Evolutionary conservation across 257 asterid species (phyloP).

Genomic region (Paraleonurus japonicus): DNA sequence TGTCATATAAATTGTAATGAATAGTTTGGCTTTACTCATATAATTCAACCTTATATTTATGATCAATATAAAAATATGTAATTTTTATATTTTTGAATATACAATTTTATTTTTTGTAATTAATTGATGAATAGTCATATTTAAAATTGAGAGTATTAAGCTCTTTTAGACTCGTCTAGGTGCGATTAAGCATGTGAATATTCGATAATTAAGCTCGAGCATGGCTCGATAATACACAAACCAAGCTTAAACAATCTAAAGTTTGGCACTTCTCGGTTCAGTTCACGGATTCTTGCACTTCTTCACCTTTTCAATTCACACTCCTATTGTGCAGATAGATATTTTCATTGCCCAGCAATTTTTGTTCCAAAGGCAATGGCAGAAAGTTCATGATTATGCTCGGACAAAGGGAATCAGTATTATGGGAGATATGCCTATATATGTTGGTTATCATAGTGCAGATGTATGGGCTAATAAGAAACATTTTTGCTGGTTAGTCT

Average conservation of each 20-base stretch:
- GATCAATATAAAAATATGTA: background rate
- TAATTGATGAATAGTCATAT: background rate
- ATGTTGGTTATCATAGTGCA: slow-evolving; percentile 98
- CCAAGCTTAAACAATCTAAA: background rate
- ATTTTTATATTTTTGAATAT: too few relatives aligned
- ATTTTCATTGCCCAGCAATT: slow-evolving; percentile 87
- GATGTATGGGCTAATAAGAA: slow-evolving; percentile 99
- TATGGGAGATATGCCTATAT: slow-evolving; percentile 99
- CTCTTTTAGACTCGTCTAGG: background rate
- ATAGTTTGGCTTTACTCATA: background rate
- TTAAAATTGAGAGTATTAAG: too few relatives aligned
- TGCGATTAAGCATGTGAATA: background rate
- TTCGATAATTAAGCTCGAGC: background rate
- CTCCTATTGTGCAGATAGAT: slow-evolving; percentile 65
- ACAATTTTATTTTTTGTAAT: too few relatives aligned
- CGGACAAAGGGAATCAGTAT: slow-evolving; percentile 72
- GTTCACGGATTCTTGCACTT: too few relatives aligned
- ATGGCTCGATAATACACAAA: too few relatives aligned
- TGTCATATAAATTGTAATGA: too few relatives aligned
- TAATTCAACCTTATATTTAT: background rate
- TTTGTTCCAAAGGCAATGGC: slow-evolving; percentile 96
- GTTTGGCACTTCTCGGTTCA: background rate
- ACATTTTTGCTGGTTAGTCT: slow-evolving; percentile 77
- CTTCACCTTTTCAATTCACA: slow-evolving; percentile 15
- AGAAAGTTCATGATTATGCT: slow-evolving; percentile 83